These are phyloP conservation scores for Colletotrichum chlorophyti DNA, from an alignment of 2,329 filamentous ascomycete species.

Conservation along the genomic window DNA sequence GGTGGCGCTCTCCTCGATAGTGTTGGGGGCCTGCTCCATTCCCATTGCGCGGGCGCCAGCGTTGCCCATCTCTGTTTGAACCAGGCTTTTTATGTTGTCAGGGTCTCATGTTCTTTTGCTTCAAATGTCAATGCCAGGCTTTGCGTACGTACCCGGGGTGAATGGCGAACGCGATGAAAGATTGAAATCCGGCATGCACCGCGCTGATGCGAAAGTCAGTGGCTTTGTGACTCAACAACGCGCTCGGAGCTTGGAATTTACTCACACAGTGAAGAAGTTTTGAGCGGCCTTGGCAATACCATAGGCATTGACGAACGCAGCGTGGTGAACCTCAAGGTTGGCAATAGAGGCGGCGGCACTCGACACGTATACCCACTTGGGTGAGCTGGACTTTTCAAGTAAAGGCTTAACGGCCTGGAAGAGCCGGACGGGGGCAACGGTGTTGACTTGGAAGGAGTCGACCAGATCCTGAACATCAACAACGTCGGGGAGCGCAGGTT, in stretches of 20 bases:
- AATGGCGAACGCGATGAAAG: constrained; percentile 18
- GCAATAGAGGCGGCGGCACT: constrained; percentile 35
- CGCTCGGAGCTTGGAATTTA: too few species aligned
- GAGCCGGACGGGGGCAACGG: constrained; percentile 35
- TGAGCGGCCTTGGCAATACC: constrained; percentile 39
- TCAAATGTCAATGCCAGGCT: too few species aligned
- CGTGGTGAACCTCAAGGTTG: constrained; percentile 27
- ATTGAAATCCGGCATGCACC: not conserved
- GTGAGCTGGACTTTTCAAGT: constrained; percentile 37
- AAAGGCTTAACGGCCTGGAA: constrained; percentile 41
- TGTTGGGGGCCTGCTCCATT: constrained; percentile 39
- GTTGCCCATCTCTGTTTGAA: constrained; percentile 51
- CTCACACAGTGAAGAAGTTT: constrained; percentile 36
- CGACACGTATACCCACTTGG: constrained; percentile 39
- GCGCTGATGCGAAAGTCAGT: not conserved
- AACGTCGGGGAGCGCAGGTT: not conserved
- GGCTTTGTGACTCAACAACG: too few species aligned
- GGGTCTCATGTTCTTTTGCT: not conserved
- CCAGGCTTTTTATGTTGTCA: constrained; percentile 34
- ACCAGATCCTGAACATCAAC: not conserved
- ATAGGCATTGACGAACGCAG: constrained; percentile 33
- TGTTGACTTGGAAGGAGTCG: constrained; percentile 26
- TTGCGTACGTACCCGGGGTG: constrained; percentile 34
- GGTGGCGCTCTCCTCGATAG: constrained; percentile 41
- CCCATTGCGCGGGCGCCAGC: constrained; percentile 39